These are phyloP conservation scores for Podospora sp. DNA, from an alignment of 495 filamentous ascomycete species.

Conservation along the genomic window DNA sequence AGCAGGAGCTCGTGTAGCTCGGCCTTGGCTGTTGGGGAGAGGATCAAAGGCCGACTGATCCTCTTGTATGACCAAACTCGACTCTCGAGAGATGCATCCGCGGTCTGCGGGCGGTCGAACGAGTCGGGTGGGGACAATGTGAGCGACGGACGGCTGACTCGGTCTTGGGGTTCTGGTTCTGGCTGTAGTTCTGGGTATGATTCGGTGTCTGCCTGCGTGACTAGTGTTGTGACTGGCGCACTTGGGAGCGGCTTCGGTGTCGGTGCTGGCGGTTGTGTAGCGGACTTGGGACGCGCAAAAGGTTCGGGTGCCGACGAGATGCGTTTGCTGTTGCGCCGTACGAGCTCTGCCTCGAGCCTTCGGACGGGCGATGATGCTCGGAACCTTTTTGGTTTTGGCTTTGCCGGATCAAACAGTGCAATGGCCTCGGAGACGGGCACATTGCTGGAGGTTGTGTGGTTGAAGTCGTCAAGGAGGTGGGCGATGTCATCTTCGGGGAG, in stretches of 20 bases:
- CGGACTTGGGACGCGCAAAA: constrained; percentile 14
- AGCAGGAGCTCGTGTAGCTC: constrained; percentile 38
- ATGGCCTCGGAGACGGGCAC: constrained; percentile 42
- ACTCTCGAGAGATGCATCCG: constrained; percentile 16
- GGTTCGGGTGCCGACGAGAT: constrained; percentile 32
- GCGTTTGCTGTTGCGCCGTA: constrained; percentile 41
- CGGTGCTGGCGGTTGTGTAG: constrained; percentile 8
- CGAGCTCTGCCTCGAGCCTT: constrained; percentile 37
- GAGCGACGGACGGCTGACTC: constrained; percentile 17
- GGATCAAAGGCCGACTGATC: constrained; percentile 39
- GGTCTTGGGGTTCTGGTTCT: constrained; percentile 15
- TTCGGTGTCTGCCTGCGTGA: background rate
- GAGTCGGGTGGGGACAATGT: constrained; percentile 23
- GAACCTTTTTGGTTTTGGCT: constrained; percentile 28
- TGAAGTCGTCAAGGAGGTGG: constrained; percentile 40
- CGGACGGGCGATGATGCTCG: constrained; percentile 36
- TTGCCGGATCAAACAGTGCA: constrained; percentile 36
- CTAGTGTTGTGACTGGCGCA: background rate
- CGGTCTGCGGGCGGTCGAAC: constrained; percentile 25
- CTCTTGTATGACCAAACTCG: constrained; percentile 38
- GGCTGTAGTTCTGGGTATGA: background rate
- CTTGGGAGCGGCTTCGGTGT: background rate
- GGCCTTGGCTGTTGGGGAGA: constrained; percentile 36
- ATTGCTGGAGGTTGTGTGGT: constrained; percentile 44
- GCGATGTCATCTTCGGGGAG: constrained; percentile 40